phyloP scores from a whole-genome alignment of 139 green algal species.

The Cymbomonas tetramitiformis region DNA sequence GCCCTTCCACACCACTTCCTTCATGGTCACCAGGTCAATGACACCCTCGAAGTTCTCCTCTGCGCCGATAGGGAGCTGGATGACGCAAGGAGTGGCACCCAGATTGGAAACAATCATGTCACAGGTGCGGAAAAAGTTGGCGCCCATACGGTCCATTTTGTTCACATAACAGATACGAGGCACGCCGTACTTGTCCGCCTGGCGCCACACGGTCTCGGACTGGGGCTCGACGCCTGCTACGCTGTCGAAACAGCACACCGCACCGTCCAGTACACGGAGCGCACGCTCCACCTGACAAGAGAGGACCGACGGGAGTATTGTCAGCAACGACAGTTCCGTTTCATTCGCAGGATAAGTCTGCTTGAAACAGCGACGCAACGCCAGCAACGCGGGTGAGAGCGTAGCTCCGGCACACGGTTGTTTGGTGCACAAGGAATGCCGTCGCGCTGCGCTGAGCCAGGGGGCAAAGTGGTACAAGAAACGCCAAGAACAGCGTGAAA shows the following conservation, averaged over 20 bases:
- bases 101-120: conserved; percentile 74
- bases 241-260: conserved; percentile 85
- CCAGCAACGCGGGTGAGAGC: no score
- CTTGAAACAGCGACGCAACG: no score
- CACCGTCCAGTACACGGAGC: conserved; percentile 91
- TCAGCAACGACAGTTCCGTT: no score
- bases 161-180: conserved; percentile 97
- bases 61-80: conserved; percentile 81
- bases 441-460: no score
- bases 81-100: conserved; percentile 59
- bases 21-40: conserved; percentile 92
- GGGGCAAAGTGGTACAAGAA: no score
- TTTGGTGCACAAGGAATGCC: no score
- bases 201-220: conserved; percentile 83
- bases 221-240: conserved; percentile 96
- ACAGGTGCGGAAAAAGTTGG: conserved; percentile 77
- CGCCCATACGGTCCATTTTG: conserved; percentile 99
- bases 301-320: no score
- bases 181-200: conserved; percentile 94
- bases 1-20: conserved; percentile 78
- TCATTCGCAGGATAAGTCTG: no score
- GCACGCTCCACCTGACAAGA: conserved; percentile 98
- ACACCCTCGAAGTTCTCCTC: conserved; percentile 86
- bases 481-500: no score
- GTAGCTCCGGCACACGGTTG: no score